Evolutionary conservation across 179 eudicot genomes (phyloP).

Genomic region (Kewa caespitosa): DNA sequence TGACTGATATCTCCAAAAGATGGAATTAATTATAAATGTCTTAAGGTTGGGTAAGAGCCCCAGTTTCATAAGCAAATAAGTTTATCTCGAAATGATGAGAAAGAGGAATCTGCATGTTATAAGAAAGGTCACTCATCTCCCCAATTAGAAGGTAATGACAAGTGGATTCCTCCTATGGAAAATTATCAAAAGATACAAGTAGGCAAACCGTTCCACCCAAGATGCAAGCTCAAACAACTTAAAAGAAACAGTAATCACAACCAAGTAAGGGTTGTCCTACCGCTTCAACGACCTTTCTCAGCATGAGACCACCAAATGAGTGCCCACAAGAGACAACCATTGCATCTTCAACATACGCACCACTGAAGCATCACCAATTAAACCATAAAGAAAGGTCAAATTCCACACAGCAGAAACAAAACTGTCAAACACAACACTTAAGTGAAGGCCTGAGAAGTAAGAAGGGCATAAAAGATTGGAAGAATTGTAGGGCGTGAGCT

Average conservation of each 20-base stretch:
- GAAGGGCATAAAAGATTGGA: background rate
- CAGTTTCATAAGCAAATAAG: too few species aligned
- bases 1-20: too few species aligned
- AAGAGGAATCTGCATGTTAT: background rate
- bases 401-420: background rate
- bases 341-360: conserved; percentile 91
- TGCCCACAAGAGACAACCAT: conserved; percentile 87
- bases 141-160: too few species aligned
- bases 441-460: background rate
- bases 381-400: background rate
- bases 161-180: background rate
- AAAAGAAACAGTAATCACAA: background rate
- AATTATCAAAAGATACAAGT: background rate
- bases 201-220: background rate
- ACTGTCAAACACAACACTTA: background rate
- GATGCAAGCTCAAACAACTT: background rate
- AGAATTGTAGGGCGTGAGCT: background rate
- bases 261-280: conserved; percentile 34
- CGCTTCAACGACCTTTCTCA: conserved; percentile 70
- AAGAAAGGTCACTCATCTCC: background rate
- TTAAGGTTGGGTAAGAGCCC: too few species aligned
- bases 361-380: conserved; percentile 45
- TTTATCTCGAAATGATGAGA: too few species aligned
- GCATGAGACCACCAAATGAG: conserved; percentile 86
- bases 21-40: too few species aligned